Evolutionary conservation across 2,329 filamentous ascomycete genomes (phyloP).

Genomic region (Diaporthe batatas): DNA sequence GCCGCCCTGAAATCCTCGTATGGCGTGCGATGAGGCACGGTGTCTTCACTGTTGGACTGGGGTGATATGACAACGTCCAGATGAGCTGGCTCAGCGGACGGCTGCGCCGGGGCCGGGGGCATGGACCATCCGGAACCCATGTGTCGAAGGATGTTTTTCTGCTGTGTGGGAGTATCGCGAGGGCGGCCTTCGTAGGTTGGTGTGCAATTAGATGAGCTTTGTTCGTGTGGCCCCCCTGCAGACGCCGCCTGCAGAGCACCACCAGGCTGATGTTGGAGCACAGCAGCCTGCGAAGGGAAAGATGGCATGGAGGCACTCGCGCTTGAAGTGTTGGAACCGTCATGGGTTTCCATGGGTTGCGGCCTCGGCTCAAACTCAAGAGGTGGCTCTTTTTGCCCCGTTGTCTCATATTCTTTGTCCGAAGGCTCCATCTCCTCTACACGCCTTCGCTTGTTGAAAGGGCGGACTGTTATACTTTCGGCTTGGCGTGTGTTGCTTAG

Average conservation of each 20-base stretch:
- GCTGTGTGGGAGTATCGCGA: slow-evolving; percentile 1
- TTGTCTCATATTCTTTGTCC: background rate
- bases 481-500: slow-evolving; percentile 40
- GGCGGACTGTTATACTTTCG: background rate
- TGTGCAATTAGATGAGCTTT: slow-evolving; percentile 14
- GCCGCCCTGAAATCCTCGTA: slow-evolving; percentile 48
- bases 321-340: slow-evolving; percentile 6
- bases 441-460: slow-evolving; percentile 15
- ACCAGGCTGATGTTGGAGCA: background rate
- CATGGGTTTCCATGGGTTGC: background rate
- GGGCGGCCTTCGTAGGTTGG: slow-evolving; percentile 38
- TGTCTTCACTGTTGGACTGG: background rate
- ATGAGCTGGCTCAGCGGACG: background rate
- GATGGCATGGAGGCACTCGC: slow-evolving; percentile 27
- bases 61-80: background rate
- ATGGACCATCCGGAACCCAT: background rate
- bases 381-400: background rate
- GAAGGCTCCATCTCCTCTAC: slow-evolving; percentile 3
- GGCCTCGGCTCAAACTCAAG: background rate
- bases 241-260: background rate
- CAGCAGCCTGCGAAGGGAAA: slow-evolving; percentile 3
- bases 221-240: background rate
- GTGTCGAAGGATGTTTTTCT: background rate
- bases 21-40: slow-evolving; percentile 38
- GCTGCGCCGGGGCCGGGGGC: slow-evolving; percentile 16